phyloP scores from a whole-genome alignment of 2,329 filamentous ascomycete species.

The Dothideomycetes sp. region DNA sequence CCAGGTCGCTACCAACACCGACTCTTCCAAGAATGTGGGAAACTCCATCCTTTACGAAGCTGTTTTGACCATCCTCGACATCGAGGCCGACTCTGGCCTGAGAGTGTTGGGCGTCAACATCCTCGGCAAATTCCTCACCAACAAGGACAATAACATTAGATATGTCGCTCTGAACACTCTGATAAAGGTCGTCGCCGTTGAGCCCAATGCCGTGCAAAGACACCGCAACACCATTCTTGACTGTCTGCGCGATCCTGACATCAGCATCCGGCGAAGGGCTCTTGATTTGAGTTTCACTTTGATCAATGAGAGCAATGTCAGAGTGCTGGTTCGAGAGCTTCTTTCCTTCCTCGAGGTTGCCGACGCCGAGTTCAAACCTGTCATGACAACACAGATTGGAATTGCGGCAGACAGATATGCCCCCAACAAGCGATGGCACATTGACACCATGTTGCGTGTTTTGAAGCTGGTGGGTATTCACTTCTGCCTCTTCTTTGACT shows the following conservation, averaged over 20 bases:
- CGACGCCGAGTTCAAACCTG: slow-evolving; percentile 96
- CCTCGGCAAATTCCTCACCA: slow-evolving; percentile 94
- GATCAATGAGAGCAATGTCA: slow-evolving; percentile 93
- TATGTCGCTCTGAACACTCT: slow-evolving; percentile 96
- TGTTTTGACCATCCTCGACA: slow-evolving; percentile 92
- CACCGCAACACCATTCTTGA: slow-evolving; percentile 97
- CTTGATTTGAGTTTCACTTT: slow-evolving; percentile 95
- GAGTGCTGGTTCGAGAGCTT: slow-evolving; percentile 84
- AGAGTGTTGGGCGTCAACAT: slow-evolving; percentile 96
- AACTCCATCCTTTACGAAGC: slow-evolving; percentile 98
- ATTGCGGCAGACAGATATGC: slow-evolving; percentile 93
- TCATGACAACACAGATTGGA: slow-evolving; percentile 96
- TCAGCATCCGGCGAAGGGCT: slow-evolving; percentile 91
- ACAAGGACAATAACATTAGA: slow-evolving; percentile 97
- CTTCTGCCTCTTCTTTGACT: background rate
- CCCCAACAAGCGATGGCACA: slow-evolving; percentile 95
- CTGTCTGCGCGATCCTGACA: slow-evolving; percentile 91
- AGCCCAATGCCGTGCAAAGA: slow-evolving; percentile 92
- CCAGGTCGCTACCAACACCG: slow-evolving; percentile 86
- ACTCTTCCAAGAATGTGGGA: slow-evolving; percentile 95
- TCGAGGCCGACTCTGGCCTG: slow-evolving; percentile 91
- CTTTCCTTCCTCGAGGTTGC: slow-evolving; percentile 93
- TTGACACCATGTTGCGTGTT: slow-evolving; percentile 93
- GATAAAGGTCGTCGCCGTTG: slow-evolving; percentile 95
- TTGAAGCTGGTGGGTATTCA: slow-evolving; percentile 52